Conservation (phyloP, 768 basidiomycete genomes). For the Daedaleopsis nitida region DNA sequence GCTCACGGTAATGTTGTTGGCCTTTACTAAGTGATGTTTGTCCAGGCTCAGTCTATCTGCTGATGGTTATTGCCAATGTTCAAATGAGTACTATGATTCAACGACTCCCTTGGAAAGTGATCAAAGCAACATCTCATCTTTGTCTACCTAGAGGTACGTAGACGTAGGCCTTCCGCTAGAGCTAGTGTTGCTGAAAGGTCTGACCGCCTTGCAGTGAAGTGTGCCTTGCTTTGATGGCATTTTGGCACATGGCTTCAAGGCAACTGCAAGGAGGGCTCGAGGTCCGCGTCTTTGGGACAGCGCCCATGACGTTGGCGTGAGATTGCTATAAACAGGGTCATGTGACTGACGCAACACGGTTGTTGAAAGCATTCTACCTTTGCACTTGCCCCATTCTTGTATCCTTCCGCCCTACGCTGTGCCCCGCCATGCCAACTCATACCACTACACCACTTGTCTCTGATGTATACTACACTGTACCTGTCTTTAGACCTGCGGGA, state of each 20-base stretch:
- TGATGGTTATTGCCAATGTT: too few relatives aligned
- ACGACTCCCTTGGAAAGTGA: too few relatives aligned
- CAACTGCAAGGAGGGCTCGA: not conserved
- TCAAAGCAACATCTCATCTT: too few relatives aligned
- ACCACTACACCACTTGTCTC: not conserved
- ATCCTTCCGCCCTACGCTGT: not conserved
- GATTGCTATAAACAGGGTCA: not conserved
- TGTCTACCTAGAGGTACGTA: too few relatives aligned
- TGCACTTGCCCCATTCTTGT: not conserved
- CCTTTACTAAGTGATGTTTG: too few relatives aligned
- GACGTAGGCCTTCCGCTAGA: too few relatives aligned
- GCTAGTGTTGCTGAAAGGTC: conserved; percentile 2
- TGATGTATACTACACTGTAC: not conserved
- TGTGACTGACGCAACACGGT: not conserved
- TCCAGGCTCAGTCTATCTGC: too few relatives aligned
- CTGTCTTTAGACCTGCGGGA: not conserved
- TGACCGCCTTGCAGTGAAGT: not conserved
- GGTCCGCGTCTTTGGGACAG: not conserved
- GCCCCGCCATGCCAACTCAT: not conserved
- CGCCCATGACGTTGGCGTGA: not conserved
- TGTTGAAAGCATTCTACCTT: not conserved
- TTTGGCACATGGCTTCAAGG: not conserved
- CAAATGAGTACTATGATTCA: too few relatives aligned
- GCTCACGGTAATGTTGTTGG: too few relatives aligned
- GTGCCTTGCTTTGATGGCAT: not conserved